Conservation (phyloP, 2,329 filamentous ascomycete species). For the Pseudogymnoascus verrucosus region DNA sequence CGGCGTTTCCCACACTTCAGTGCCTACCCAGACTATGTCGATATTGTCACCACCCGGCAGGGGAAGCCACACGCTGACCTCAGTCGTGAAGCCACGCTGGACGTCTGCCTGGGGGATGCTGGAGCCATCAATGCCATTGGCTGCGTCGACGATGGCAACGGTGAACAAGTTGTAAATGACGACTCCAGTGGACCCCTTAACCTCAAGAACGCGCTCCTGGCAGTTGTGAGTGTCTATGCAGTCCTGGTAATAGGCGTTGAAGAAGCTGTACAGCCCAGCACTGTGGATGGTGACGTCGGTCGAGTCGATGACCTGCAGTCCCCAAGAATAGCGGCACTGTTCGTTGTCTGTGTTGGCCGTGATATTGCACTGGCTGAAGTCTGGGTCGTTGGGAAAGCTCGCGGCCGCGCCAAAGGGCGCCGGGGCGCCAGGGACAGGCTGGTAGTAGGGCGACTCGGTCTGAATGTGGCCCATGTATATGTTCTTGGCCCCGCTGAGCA, state of each 20-base stretch:
- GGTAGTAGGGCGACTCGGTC: constrained; percentile 43
- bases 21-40: constrained; percentile 20
- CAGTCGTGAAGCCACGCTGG: constrained; percentile 12
- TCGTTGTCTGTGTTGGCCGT: constrained; percentile 21
- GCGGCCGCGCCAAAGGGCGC: constrained; percentile 30
- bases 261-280: constrained; percentile 49
- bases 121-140: constrained; percentile 13
- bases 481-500: constrained; percentile 35
- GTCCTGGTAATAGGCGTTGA: constrained; percentile 44
- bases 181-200: constrained; percentile 15
- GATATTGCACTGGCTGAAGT: constrained; percentile 36
- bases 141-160: constrained; percentile 15
- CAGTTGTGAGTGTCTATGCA: constrained; percentile 41
- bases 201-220: constrained; percentile 29
- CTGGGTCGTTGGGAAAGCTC: constrained; percentile 38
- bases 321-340: constrained; percentile 52
- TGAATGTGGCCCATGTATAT: constrained; percentile 34
- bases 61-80: constrained; percentile 13
- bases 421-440: constrained; percentile 34
- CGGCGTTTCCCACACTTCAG: constrained; percentile 13
- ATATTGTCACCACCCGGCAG: constrained; percentile 17
- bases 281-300: constrained; percentile 40
- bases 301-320: constrained; percentile 49
- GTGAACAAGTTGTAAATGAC: constrained; percentile 20
- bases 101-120: constrained; percentile 19